phyloP scores from a whole-genome alignment of 2,329 filamentous ascomycete genomes.

The Fusarium albidum region DNA sequence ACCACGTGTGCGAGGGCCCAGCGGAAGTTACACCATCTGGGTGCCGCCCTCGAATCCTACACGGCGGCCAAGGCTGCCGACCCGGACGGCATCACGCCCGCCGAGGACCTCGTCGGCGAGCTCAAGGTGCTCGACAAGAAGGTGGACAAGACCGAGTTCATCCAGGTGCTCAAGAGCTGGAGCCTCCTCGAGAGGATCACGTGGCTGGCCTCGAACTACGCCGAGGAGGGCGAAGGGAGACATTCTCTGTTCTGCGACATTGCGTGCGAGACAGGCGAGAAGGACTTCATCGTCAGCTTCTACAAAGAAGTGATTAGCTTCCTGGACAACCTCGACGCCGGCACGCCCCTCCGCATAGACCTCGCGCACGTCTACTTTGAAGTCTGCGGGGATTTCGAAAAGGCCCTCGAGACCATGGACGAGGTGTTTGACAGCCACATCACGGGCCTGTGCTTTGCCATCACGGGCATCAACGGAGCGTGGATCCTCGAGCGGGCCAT shows the following conservation, averaged over 20 bases:
- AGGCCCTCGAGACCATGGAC: constrained; percentile 27
- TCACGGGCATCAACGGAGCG: not conserved
- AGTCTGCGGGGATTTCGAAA: constrained; percentile 20
- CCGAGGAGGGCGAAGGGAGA: not conserved
- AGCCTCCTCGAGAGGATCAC: constrained; percentile 38
- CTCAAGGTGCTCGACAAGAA: not conserved
- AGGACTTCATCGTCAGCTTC: constrained; percentile 31
- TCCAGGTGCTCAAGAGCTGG: constrained; percentile 35
- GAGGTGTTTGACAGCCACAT: constrained; percentile 31
- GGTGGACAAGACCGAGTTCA: not conserved
- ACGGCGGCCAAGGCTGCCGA: not conserved
- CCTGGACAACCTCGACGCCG: constrained; percentile 40
- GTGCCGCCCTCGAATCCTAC: not conserved
- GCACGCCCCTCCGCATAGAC: constrained; percentile 31
- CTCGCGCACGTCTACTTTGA: constrained; percentile 31
- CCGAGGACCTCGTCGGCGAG: not conserved
- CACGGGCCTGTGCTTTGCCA: not conserved
- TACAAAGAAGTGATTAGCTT: constrained; percentile 36
- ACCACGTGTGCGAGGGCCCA: not conserved
- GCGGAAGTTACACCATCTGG: rapidly evolving
- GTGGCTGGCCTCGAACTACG: constrained; percentile 37
- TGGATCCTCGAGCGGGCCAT: not conserved
- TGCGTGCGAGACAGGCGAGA: constrained; percentile 28
- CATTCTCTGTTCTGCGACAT: constrained; percentile 21
- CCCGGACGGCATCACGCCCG: not conserved